Conservation (phyloP, 2,329 filamentous ascomycete species). For the Leptodontidium sp. region DNA sequence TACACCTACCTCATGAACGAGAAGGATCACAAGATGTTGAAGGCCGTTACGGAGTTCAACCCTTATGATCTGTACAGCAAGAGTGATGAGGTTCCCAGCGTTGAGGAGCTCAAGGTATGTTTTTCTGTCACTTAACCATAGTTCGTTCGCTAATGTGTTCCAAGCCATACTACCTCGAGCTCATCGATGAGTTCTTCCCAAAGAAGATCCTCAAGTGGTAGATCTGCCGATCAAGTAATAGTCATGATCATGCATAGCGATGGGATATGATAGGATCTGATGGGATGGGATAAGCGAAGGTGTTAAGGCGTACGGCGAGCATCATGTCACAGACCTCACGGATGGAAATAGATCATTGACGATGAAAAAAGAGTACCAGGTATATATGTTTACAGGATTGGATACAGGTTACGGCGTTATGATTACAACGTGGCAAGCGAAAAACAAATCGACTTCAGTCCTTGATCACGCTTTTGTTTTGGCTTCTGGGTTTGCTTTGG, state of each 20-base stretch:
- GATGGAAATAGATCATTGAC: too few relatives aligned
- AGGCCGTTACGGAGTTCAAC: constrained; percentile 86
- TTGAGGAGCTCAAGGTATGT: constrained; percentile 76
- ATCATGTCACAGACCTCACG: background rate
- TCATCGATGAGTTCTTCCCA: constrained; percentile 79
- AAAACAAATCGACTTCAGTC: too few relatives aligned
- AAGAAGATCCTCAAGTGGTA: constrained; percentile 75
- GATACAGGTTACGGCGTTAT: too few relatives aligned
- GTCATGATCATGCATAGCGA: background rate
- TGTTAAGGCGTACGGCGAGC: background rate
- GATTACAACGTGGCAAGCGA: too few relatives aligned
- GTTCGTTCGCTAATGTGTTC: constrained; percentile 24
- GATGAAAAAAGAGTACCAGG: too few relatives aligned
- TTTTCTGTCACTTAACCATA: constrained; percentile 5
- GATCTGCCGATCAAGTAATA: background rate
- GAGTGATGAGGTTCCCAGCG: constrained; percentile 80
- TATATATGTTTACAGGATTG: too few relatives aligned
- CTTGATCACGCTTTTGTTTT: too few relatives aligned
- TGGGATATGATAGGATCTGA: background rate
- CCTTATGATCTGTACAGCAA: constrained; percentile 94
- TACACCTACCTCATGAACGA: constrained; percentile 86
- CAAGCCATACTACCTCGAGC: constrained; percentile 74
- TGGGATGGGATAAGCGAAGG: background rate
- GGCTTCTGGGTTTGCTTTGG: too few relatives aligned
- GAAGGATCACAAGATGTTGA: constrained; percentile 81